These are phyloP conservation scores for Dillenia turbinata DNA, from an alignment of 164 flowering plant genomes.

Conservation along the genomic window DNA sequence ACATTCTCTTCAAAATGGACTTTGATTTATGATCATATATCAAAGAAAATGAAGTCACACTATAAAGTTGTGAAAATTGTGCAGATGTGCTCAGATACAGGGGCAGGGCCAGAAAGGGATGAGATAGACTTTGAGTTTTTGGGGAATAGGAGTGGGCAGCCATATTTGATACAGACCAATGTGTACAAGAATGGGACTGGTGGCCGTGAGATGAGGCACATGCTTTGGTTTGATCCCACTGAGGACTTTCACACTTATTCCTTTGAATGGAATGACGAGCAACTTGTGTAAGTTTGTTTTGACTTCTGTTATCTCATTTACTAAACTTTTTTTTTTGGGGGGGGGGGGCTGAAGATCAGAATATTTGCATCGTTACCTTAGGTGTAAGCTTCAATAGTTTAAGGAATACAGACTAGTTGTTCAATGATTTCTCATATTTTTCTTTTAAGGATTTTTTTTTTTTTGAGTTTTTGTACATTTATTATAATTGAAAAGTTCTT, in stretches of 20 bases:
- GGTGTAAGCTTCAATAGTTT: too few relatives aligned
- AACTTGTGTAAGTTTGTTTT: slow-evolving; percentile 45
- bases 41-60: background rate
- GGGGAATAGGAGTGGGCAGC: slow-evolving; percentile 83
- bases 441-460: too few relatives aligned
- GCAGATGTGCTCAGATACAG: slow-evolving; percentile 89
- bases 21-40: background rate
- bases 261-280: slow-evolving; percentile 71
- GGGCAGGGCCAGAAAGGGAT: slow-evolving; percentile 76
- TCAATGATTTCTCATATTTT: too few relatives aligned
- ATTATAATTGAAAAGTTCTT: too few relatives aligned
- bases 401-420: too few relatives aligned
- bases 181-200: slow-evolving; percentile 84
- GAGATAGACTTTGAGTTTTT: slow-evolving; percentile 92
- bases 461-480: too few relatives aligned
- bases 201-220: slow-evolving; percentile 79
- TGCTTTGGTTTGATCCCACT: slow-evolving; percentile 92
- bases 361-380: too few relatives aligned
- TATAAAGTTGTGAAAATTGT: background rate
- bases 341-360: too few relatives aligned
- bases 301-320: background rate
- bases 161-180: slow-evolving; percentile 79
- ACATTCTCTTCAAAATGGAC: background rate
- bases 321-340: background rate
- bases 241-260: slow-evolving; percentile 76